A percentile compares a stretch with the other conserved stretches of the same genome.
phyloP scores from a whole-genome alignment of 129 eudicot species.

The Artemisia annua region DNA sequence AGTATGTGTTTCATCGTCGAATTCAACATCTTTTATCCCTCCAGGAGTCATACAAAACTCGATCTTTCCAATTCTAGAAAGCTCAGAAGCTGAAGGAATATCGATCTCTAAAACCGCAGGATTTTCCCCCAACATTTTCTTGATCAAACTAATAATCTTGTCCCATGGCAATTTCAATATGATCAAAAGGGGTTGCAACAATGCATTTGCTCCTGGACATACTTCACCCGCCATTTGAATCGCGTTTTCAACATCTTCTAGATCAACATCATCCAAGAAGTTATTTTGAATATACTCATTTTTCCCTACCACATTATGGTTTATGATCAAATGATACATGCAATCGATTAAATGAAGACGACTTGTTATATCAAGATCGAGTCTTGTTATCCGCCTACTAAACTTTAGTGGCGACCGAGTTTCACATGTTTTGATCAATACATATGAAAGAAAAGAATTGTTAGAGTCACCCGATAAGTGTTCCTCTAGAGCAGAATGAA shows the following conservation, averaged over 20 bases:
- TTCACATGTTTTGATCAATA: constrained; percentile 21
- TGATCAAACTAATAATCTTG: constrained; percentile 32
- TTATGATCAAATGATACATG: constrained; percentile 29
- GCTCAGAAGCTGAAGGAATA: constrained; percentile 50
- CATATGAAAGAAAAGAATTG: constrained; percentile 19
- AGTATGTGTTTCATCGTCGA: constrained; percentile 29
- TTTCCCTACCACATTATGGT: constrained; percentile 22
- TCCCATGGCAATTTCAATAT: constrained; percentile 40
- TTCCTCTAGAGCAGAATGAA: constrained; percentile 28
- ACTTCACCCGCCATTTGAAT: constrained; percentile 29
- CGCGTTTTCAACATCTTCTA: constrained; percentile 28
- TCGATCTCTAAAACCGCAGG: constrained; percentile 45
- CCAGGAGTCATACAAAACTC: constrained; percentile 41
- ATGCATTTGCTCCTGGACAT: constrained; percentile 26
- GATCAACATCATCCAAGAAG: constrained; percentile 29
- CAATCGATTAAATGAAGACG: constrained; percentile 23
- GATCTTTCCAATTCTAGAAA: constrained; percentile 28
- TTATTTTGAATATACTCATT: constrained; percentile 11
- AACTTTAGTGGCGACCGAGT: constrained; percentile 38
- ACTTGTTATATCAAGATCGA: constrained; percentile 31
- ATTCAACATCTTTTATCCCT: constrained; percentile 41
- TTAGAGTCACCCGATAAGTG: constrained; percentile 33
- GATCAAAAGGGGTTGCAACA: constrained; percentile 33
- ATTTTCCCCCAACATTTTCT: constrained; percentile 29
- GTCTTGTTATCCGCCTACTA: constrained; percentile 9